Evolutionary conservation across 352 stramenopile genomes (phyloP), one percentile per base, ranked within the genome.

Genomic region (Discostella stelligera): DNA sequence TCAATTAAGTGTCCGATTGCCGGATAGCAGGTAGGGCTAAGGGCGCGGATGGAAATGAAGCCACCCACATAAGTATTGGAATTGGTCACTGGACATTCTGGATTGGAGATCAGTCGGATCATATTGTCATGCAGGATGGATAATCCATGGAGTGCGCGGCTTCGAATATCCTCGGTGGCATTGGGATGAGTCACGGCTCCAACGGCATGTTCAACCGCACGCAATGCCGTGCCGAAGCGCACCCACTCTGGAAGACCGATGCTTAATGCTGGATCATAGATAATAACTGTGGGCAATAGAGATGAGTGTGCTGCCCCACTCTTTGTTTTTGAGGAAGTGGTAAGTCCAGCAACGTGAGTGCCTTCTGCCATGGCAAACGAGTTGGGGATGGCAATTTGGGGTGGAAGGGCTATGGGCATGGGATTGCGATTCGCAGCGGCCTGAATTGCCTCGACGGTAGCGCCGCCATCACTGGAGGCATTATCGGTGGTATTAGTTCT

Each of bases 321-420:
- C 37, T 78, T 78, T 7, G 39, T 60, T 16, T 78, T 78, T 5
- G 44, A 37, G 6, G 44, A 63, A 0, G 70, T 78, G 11, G 48
- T 66, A 9, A 78, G 16, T 23, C 70, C 70, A 10, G 70, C 70
- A 9, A 78, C 70, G 41, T 71, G 49, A 18, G 70, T 72, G 9
- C 54, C 63, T 54, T 78, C 70, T 5, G 70, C 70, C 70, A 78
- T 71, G 9, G 70, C 61, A 62, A 78, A 78, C 1, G 61, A 72
- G 25, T 78, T 78, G n/a, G 70, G 70, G 16, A 65, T 50, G n/a
- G 61, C 63, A 21, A 78, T 78, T 63, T 78, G 70, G 20, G 62
- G 70, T 10, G 60, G 59, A 10, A 78, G 32, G 13, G 25, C 25
- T n/a, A 14, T 44, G 14, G 70, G 70, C 62, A 72, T 71, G 14